Evolutionary conservation across 1,284 basidiomycete species (phyloP).

Genomic region (Tremellales sp.): DNA sequence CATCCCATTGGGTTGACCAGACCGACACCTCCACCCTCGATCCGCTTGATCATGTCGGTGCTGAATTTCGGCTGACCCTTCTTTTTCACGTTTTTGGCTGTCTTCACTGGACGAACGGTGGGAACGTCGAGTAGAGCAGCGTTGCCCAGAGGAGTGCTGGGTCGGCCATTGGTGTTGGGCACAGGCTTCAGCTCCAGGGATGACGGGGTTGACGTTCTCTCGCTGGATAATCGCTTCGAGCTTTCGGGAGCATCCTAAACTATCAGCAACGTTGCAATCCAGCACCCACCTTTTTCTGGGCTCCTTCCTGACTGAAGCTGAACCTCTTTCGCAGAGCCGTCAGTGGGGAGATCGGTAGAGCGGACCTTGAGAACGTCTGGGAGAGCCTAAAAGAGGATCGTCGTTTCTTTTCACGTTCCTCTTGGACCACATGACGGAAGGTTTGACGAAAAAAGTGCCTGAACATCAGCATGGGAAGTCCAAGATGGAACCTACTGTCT

Average conservation of each 20-base stretch:
- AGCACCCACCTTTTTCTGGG: no score
- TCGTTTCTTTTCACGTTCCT: conserved; percentile 26
- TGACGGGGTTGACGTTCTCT: conserved; percentile 17
- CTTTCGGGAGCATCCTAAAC: conserved; percentile 10
- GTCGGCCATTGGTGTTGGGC: not conserved
- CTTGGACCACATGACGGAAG: conserved; percentile 64
- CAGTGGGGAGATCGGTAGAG: conserved; percentile 17
- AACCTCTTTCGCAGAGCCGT: conserved; percentile 29
- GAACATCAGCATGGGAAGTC: conserved; percentile 1
- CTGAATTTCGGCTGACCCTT: conserved; percentile 52
- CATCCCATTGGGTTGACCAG: conserved; percentile 73
- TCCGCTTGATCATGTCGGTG: conserved; percentile 78
- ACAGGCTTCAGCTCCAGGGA: conserved; percentile 15
- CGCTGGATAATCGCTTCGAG: no score
- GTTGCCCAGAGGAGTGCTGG: no score
- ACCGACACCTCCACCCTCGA: conserved; percentile 69
- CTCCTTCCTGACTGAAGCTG: conserved; percentile 17
- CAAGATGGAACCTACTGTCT: conserved; percentile 25
- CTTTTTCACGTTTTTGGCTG: conserved; percentile 23
- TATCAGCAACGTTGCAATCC: no score
- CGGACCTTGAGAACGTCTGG: conserved; percentile 32
- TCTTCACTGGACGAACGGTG: no score
- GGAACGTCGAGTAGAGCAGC: no score
- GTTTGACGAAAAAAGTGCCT: conserved; percentile 72
- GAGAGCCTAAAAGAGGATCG: conserved; percentile 23